Conservation (phyloP, 192 early-diverging fungal genomes). For the Backusella westeae region DNA sequence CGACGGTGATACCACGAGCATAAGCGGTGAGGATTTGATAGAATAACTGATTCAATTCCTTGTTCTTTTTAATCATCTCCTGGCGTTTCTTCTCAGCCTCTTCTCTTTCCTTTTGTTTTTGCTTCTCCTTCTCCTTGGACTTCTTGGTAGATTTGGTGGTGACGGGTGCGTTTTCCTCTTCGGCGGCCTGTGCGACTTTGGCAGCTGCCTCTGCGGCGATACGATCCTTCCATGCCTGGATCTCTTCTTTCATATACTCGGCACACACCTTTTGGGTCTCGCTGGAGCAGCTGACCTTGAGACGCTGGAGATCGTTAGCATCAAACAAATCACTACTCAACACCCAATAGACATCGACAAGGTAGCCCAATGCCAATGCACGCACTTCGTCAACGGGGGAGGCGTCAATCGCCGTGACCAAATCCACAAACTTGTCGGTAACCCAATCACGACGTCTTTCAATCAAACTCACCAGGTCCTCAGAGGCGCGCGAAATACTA, state of each 20-base stretch:
- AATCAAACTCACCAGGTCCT: background rate
- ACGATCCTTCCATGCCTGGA: background rate
- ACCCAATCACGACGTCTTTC: constrained; percentile 16
- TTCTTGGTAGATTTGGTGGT: background rate
- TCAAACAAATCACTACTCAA: constrained; percentile 51
- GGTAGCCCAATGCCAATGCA: constrained; percentile 29
- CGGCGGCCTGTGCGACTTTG: background rate
- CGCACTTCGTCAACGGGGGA: constrained; percentile 1
- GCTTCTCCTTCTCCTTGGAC: background rate
- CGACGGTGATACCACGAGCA: constrained; percentile 41
- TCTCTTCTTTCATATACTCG: constrained; percentile 28
- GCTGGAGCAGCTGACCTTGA: constrained; percentile 26
- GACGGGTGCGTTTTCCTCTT: background rate
- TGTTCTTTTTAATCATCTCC: constrained; percentile 14
- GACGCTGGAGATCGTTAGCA: background rate
- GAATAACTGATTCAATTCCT: constrained; percentile 28
- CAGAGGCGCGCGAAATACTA: background rate
- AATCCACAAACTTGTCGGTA: constrained; percentile 9
- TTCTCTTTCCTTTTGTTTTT: background rate
- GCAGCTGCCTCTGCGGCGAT: background rate
- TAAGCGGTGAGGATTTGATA: constrained; percentile 39
- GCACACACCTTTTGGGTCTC: constrained; percentile 34
- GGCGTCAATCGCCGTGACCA: background rate
- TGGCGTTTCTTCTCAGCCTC: constrained; percentile 16
- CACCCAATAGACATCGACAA: constrained; percentile 49